Conservation (phyloP, 768 basidiomycete species). For the Coprinopsis sp. region DNA sequence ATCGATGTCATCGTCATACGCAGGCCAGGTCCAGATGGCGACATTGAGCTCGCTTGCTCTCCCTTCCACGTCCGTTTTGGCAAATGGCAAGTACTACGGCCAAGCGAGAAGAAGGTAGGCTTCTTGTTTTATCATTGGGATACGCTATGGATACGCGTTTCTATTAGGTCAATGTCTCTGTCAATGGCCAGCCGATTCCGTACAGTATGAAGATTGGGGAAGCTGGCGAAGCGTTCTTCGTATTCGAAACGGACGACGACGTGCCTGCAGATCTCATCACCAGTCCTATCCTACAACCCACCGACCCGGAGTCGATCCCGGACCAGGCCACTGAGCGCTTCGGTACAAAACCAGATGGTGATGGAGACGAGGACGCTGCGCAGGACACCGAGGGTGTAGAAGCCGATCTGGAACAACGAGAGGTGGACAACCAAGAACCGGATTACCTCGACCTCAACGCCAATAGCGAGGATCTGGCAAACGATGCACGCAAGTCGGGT, state of each 20-base stretch:
- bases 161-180: conserved; percentile 75
- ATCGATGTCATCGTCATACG: conserved; percentile 98
- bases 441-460: conserved; percentile 86
- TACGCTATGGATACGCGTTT: conserved; percentile 1
- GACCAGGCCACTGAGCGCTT: conserved; percentile 33
- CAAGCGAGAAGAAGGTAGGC: conserved; percentile 85
- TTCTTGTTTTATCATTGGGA: neutral
- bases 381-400: conserved; percentile 4
- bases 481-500: conserved; percentile 14
- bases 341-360: conserved; percentile 23
- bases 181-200: conserved; percentile 83
- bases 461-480: conserved; percentile 10
- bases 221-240: conserved; percentile 97
- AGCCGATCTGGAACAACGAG: conserved; percentile 16
- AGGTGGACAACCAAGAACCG: conserved; percentile 45
- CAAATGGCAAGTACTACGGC: conserved; percentile 92
- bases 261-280: conserved; percentile 92
- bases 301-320: conserved; percentile 34
- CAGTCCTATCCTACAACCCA: conserved; percentile 79
- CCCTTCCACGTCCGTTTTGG: conserved; percentile 98
- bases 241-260: conserved; percentile 94
- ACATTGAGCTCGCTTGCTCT: conserved; percentile 75
- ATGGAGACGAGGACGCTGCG: neutral
- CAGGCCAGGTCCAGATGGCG: conserved; percentile 58
- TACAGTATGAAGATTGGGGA: conserved; percentile 99